Conservation (phyloP, 1,284 basidiomycete species). For the Cutaneotrichosporon cavernicola region DNA sequence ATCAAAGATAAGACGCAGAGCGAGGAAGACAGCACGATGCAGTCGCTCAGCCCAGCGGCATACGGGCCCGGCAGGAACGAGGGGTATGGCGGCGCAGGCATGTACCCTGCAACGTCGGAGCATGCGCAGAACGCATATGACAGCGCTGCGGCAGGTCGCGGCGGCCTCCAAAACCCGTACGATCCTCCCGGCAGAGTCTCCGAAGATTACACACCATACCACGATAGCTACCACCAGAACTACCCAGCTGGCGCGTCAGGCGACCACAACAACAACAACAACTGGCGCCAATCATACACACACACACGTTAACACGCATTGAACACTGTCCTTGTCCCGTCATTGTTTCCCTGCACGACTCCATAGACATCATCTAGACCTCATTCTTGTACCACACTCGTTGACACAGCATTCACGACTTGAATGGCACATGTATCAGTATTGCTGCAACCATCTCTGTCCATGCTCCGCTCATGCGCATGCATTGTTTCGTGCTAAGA, state of each 20-base stretch:
- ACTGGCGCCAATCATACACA: neutral
- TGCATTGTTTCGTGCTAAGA: constrained; percentile 1
- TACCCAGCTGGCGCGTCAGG: neutral
- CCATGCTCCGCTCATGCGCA: neutral
- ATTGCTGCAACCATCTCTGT: neutral
- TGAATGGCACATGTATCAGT: constrained; percentile 1
- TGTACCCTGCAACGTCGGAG: neutral
- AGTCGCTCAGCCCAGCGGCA: neutral
- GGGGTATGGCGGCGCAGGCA: neutral
- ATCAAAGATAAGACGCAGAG: constrained; percentile 13
- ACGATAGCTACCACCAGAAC: neutral
- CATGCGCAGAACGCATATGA: neutral
- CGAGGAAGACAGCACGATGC: neutral
- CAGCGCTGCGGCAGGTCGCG: neutral
- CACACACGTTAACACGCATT: neutral
- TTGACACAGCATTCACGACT: neutral
- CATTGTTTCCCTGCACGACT: neutral
- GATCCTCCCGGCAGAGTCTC: neutral
- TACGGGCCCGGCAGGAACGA: constrained; percentile 3
- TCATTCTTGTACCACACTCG: constrained; percentile 1
- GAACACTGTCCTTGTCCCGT: neutral
- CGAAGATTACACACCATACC: neutral
- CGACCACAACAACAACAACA: neutral
- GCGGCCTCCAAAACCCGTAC: neutral
- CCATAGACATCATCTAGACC: neutral